A percentile compares a stretch with the other conserved stretches of the same genome.
These are phyloP conservation scores for Ophiocordyceps camponoti-leonardi DNA, from an alignment of 2,329 filamentous ascomycete species.

Conservation along the genomic window DNA sequence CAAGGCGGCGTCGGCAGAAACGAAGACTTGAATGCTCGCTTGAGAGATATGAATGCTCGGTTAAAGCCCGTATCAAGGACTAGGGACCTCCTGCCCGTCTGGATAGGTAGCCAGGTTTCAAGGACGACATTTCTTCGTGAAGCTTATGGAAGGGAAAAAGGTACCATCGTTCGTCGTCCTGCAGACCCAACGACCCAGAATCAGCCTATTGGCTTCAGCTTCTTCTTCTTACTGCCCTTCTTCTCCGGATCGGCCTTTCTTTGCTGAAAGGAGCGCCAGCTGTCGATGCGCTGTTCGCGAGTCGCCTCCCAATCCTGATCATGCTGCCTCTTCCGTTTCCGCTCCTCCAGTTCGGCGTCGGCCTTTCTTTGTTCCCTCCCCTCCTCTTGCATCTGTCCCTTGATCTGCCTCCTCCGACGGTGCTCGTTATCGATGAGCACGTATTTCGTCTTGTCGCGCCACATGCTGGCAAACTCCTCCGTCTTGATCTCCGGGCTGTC, in stretches of 20 bases:
- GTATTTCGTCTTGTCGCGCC: constrained; percentile 77
- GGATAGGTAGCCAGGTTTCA: too few species aligned
- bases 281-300: constrained; percentile 77
- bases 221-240: constrained; percentile 49
- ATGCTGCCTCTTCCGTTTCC: constrained; percentile 78
- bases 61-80: too few species aligned
- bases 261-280: constrained; percentile 79
- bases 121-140: too few species aligned
- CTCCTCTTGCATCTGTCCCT: constrained; percentile 93
- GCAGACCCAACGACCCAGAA: too few species aligned
- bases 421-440: constrained; percentile 91
- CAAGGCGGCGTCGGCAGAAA: too few species aligned
- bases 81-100: too few species aligned
- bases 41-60: too few species aligned
- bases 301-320: constrained; percentile 93
- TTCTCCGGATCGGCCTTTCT: constrained; percentile 37
- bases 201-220: constrained; percentile 45
- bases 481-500: constrained; percentile 79
- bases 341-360: constrained; percentile 67
- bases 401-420: constrained; percentile 65
- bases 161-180: too few species aligned
- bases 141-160: too few species aligned
- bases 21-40: too few species aligned
- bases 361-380: constrained; percentile 72
- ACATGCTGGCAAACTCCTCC: constrained; percentile 64